phyloP scores from a whole-genome alignment of 1,139 yeast species.

The Saccharomycopsis hybrid region DNA sequence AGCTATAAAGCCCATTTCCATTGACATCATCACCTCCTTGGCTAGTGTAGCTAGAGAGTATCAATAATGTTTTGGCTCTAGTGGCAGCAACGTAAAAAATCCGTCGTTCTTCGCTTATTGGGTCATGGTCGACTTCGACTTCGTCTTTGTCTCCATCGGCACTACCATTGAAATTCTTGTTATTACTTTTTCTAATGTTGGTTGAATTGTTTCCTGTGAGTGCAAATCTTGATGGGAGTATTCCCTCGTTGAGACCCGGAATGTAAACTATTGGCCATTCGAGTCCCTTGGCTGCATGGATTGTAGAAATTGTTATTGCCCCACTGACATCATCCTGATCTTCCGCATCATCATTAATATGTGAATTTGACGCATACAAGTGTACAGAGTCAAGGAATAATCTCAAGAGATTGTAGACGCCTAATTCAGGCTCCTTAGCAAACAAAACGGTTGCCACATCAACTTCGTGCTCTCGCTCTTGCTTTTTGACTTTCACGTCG shows the following conservation, averaged over 20 bases:
- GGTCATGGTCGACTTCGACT: not conserved
- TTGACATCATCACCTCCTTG: too few species aligned
- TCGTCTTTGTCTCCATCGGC: slow-evolving; percentile 24
- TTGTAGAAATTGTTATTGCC: slow-evolving; percentile 53
- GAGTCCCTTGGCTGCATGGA: slow-evolving; percentile 88
- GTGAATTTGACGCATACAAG: slow-evolving; percentile 6
- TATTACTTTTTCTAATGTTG: too few species aligned
- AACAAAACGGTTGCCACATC: too few species aligned
- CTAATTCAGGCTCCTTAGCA: too few species aligned
- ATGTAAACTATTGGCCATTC: slow-evolving; percentile 94
- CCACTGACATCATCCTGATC: slow-evolving; percentile 25
- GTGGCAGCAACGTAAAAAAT: slow-evolving; percentile 86
- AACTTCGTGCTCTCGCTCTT: not conserved
- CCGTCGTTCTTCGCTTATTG: slow-evolving; percentile 70
- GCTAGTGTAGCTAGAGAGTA: slow-evolving; percentile 27
- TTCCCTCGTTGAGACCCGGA: slow-evolving; percentile 59
- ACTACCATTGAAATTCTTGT: too few species aligned
- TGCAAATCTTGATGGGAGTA: slow-evolving; percentile 40
- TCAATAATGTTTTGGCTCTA: slow-evolving; percentile 55
- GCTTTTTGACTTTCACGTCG: not conserved
- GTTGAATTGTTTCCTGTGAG: slow-evolving; percentile 6
- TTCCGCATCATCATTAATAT: slow-evolving; percentile 16
- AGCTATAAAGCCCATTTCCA: too few species aligned
- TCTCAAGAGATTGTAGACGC: not conserved
- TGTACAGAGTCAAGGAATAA: slow-evolving; percentile 15